These are phyloP conservation scores for Leptomonas pyrrhocoris DNA, from an alignment of 208 protist genomes.

Conservation along the genomic window DNA sequence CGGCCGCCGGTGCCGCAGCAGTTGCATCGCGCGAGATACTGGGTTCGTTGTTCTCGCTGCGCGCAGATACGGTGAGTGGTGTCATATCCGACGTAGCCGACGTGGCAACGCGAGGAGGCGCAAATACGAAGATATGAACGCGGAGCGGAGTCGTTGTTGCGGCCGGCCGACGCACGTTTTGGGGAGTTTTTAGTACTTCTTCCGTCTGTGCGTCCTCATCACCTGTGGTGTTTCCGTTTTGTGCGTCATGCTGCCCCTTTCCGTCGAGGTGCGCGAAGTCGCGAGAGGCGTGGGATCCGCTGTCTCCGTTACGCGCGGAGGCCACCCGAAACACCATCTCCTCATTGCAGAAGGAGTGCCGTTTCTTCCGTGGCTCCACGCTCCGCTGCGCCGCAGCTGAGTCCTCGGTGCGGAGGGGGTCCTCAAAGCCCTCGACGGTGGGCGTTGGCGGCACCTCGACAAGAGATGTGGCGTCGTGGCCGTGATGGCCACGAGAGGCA, in stretches of 20 bases:
- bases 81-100: constrained; percentile 8
- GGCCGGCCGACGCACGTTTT: constrained; percentile 10
- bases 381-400: not conserved
- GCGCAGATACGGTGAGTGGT: not conserved
- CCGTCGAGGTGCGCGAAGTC: not conserved
- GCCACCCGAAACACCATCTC: not conserved
- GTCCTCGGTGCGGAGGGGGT: not conserved
- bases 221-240: not conserved
- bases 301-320: constrained; percentile 12
- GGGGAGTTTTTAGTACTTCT: not conserved
- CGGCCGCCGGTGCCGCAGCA: not conserved
- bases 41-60: constrained; percentile 8
- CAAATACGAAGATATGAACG: constrained; percentile 20
- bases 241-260: not conserved
- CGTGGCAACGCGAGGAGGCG: constrained; percentile 9
- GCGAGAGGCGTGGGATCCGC: not conserved
- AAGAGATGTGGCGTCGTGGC: not conserved
- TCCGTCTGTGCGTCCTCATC: not conserved
- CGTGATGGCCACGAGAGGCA: not conserved
- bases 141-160: constrained; percentile 9
- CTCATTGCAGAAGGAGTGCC: too few relatives aligned
- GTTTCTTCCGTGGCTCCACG: not conserved
- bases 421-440: not conserved
- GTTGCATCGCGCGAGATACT: not conserved
- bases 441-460: constrained; percentile 16